phyloP scores from a whole-genome alignment of 257 asterid genomes.

The Cordia subcordata region DNA sequence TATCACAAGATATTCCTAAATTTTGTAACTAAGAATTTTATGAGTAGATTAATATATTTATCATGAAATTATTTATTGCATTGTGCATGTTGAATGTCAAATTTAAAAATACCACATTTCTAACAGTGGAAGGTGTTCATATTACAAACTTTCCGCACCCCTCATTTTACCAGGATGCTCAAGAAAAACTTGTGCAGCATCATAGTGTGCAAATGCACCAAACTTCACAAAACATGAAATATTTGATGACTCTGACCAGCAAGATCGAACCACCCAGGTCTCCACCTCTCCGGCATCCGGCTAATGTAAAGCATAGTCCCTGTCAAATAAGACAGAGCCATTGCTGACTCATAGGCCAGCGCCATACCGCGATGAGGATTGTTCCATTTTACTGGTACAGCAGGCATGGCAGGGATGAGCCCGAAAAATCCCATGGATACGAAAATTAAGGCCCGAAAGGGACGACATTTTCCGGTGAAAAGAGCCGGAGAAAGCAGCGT shows the following conservation, averaged over 20 bases:
- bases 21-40: too few species aligned
- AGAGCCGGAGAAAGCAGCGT: constrained; percentile 69
- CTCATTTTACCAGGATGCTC: constrained; percentile 41
- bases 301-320: constrained; percentile 67
- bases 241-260: constrained; percentile 98
- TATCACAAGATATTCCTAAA: too few species aligned
- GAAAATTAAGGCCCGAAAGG: constrained; percentile 67
- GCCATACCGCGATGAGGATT: constrained; percentile 62
- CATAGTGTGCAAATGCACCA: constrained; percentile 96
- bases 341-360: constrained; percentile 55
- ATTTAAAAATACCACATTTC: too few species aligned
- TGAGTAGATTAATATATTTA: too few species aligned
- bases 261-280: constrained; percentile 84
- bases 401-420: constrained; percentile 71
- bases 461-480: constrained; percentile 49
- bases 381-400: constrained; percentile 53
- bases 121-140: too few species aligned
- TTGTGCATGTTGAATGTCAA: too few species aligned
- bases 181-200: constrained; percentile 75
- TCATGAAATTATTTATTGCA: too few species aligned
- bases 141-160: constrained; percentile 20
- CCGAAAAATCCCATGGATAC: constrained; percentile 87
- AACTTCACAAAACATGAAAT: constrained; percentile 76
- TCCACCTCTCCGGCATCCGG: constrained; percentile 84
- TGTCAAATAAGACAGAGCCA: constrained; percentile 66